Evolutionary conservation across 768 basidiomycete species (phyloP).

Genomic region (Tephrocybe rancida): DNA sequence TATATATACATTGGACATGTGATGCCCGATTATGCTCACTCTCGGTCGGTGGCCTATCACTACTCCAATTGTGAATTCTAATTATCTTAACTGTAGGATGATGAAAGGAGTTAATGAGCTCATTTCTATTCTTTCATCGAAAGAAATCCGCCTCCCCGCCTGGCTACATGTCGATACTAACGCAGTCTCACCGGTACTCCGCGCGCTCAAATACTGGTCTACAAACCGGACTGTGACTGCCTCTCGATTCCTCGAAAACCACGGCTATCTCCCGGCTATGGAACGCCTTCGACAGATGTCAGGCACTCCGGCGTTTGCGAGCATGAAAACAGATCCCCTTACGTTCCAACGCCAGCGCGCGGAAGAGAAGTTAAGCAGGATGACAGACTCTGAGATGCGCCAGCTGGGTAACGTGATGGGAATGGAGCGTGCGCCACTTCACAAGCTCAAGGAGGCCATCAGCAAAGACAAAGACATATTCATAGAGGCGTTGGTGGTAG

Average conservation of each 20-base stretch:
- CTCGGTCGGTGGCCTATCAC: slow-evolving; percentile 16
- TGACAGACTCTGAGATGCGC: background rate
- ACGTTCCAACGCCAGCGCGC: background rate
- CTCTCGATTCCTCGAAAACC: slow-evolving; percentile 8
- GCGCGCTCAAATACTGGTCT: slow-evolving; percentile 20
- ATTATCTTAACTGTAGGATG: background rate
- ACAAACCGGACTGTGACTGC: slow-evolving; percentile 14
- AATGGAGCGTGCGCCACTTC: background rate
- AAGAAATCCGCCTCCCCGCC: slow-evolving; percentile 17
- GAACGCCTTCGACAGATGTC: background rate
- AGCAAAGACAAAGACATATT: slow-evolving; percentile 3
- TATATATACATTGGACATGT: slow-evolving; percentile 22
- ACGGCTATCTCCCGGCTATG: background rate
- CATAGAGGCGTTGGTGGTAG: slow-evolving; percentile 13
- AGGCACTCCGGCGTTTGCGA: background rate
- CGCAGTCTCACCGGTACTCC: slow-evolving; percentile 16
- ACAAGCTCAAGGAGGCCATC: background rate
- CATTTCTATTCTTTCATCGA: slow-evolving; percentile 4
- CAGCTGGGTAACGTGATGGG: background rate
- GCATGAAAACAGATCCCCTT: background rate
- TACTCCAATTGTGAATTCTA: background rate
- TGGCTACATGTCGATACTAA: slow-evolving; percentile 22
- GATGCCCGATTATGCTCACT: slow-evolving; percentile 22
- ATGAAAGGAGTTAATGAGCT: slow-evolving; percentile 16
- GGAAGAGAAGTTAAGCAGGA: background rate